phyloP scores from a whole-genome alignment of 805 yeast genomes.

The Candida argentea region DNA sequence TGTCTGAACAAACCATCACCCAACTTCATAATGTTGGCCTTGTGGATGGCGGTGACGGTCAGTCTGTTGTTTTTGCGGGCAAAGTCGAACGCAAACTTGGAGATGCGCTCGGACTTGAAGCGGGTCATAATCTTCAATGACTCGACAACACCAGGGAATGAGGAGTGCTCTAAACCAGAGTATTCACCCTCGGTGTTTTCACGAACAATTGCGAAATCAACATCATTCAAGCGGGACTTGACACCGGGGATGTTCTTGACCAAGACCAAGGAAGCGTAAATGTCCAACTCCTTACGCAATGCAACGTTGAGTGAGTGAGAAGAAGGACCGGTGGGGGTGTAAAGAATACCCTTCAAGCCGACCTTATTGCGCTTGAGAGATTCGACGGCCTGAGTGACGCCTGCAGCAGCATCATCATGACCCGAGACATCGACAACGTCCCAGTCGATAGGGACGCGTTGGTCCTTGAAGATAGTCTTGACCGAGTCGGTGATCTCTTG shows the following conservation, averaged over 20 bases:
- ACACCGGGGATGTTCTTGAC: slow-evolving; percentile 94
- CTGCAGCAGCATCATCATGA: slow-evolving; percentile 40
- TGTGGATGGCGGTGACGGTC: slow-evolving; percentile 93
- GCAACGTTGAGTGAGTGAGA: slow-evolving; percentile 90
- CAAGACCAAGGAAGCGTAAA: slow-evolving; percentile 89
- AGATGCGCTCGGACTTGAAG: slow-evolving; percentile 92
- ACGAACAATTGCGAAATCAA: slow-evolving; percentile 91
- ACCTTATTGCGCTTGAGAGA: slow-evolving; percentile 93
- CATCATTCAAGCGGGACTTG: slow-evolving; percentile 75
- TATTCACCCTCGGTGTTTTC: slow-evolving; percentile 99
- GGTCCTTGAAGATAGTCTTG: slow-evolving; percentile 76
- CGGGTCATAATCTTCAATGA: slow-evolving; percentile 91
- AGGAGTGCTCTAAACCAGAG: slow-evolving; percentile 96
- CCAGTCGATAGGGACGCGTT: slow-evolving; percentile 89
- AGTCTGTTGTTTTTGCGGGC: slow-evolving; percentile 89
- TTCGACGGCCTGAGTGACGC: slow-evolving; percentile 75
- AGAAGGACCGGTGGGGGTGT: slow-evolving; percentile 74
- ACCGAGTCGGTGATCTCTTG: slow-evolving; percentile 92
- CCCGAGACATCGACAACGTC: slow-evolving; percentile 47
- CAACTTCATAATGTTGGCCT: slow-evolving; percentile 97
- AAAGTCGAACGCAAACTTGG: slow-evolving; percentile 93
- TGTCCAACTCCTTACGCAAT: slow-evolving; percentile 90
- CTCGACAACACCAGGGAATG: slow-evolving; percentile 97
- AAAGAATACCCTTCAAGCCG: slow-evolving; percentile 92
- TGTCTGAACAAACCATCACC: slow-evolving; percentile 97